Evolutionary conservation across 306 rosid species (phyloP).

Genomic region (Begonia masoniana): DNA sequence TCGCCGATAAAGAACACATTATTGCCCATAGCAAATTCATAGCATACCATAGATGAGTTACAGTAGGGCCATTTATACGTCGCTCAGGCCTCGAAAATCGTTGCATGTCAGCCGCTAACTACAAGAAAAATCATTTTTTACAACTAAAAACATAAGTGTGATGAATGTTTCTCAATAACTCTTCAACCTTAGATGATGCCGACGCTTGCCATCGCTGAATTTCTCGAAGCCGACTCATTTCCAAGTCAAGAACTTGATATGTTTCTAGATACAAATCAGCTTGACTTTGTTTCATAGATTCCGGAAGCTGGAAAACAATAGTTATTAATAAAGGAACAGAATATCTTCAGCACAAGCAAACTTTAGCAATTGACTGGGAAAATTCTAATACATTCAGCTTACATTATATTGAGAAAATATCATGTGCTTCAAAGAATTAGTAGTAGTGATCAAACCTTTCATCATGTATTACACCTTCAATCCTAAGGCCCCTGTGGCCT

Average conservation of each 20-base stretch:
- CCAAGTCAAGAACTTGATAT: constrained; percentile 96
- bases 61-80: constrained; percentile 91
- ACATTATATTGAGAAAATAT: too few species aligned
- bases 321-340: too few species aligned
- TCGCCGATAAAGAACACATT: too few species aligned
- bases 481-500: too few species aligned
- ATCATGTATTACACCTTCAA: too few species aligned
- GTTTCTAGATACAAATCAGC: constrained; percentile 93
- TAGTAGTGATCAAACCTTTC: too few species aligned
- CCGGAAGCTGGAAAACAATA: constrained; percentile 57
- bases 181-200: constrained; percentile 71
- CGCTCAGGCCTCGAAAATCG: constrained; percentile 98
- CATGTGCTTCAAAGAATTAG: too few species aligned
- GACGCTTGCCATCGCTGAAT: constrained; percentile 96
- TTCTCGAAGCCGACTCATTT: constrained; percentile 96
- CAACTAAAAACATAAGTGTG: too few species aligned
- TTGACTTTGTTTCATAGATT: constrained; percentile 99
- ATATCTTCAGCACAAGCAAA: neutral
- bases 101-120: constrained; percentile 98
- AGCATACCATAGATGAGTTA: constrained; percentile 85
- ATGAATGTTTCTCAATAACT: too few species aligned
- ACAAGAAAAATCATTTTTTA: constrained; percentile 19
- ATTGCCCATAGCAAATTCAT: neutral
- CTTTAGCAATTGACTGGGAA: neutral
- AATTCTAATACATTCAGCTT: too few species aligned